Conservation (phyloP, 441 rosid genomes). For the Syzygium syzygioides region DNA sequence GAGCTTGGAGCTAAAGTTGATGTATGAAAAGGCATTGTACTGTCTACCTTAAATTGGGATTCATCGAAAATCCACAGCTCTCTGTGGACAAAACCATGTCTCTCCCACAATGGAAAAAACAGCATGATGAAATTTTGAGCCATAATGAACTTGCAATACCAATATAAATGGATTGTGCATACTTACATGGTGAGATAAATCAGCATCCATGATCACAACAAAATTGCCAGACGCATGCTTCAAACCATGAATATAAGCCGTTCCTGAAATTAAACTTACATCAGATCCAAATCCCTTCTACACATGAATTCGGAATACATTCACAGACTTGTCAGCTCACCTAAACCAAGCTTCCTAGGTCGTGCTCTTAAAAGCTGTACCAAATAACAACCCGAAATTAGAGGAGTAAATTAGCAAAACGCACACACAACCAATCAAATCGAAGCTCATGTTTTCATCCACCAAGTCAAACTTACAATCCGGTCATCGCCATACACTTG, state of each 20-base stretch:
- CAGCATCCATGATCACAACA: conserved; percentile 98
- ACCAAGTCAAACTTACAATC: conserved; percentile 40
- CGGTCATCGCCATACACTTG: conserved; percentile 77
- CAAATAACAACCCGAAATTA: conserved; percentile 8
- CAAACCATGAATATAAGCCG: conserved; percentile 89
- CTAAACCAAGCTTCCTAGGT: conserved; percentile 90
- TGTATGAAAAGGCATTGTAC: neutral
- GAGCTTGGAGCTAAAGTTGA: neutral
- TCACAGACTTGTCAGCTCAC: conserved; percentile 25
- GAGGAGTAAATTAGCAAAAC: neutral
- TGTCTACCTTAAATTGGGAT: neutral
- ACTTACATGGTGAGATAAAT: conserved; percentile 97
- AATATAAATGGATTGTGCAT: neutral
- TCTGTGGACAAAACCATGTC: neutral
- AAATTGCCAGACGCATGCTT: conserved; percentile 91
- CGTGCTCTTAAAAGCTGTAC: conserved; percentile 83
- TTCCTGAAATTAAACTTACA: conserved; percentile 45
- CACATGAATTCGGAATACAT: neutral
- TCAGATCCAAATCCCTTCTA: neutral
- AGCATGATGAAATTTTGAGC: neutral
- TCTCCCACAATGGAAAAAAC: neutral
- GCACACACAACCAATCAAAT: neutral
- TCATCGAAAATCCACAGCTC: neutral
- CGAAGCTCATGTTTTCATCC: neutral
- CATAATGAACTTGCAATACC: neutral